A percentile compares a stretch with the other conserved stretches of the same genome.
phyloP scores from a whole-genome alignment of 495 filamentous ascomycete genomes.

The Aspergillus indologenus region DNA sequence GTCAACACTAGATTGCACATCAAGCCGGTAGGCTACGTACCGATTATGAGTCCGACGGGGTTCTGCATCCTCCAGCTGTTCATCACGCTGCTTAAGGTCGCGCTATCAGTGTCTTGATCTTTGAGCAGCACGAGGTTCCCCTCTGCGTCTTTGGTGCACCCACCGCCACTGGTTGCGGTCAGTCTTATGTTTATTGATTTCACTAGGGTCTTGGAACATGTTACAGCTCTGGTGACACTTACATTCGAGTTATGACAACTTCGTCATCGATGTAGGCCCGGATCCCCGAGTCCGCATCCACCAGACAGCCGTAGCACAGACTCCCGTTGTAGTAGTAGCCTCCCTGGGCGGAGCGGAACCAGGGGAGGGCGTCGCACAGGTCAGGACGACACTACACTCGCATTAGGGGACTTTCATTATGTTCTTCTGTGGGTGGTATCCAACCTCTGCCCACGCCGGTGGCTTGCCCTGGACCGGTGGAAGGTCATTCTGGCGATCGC shows the following conservation, averaged over 20 bases:
- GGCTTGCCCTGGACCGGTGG: constrained; percentile 39
- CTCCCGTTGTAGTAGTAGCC: constrained; percentile 50
- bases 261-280: constrained; percentile 61
- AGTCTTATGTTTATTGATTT: background rate
- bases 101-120: constrained; percentile 39
- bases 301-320: constrained; percentile 55
- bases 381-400: constrained; percentile 47
- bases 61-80: constrained; percentile 31
- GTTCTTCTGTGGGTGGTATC: too few species aligned
- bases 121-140: constrained; percentile 41
- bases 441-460: constrained; percentile 55
- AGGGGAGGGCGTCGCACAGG: constrained; percentile 65
- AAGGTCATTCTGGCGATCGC: background rate
- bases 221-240: constrained; percentile 27
- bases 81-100: constrained; percentile 32
- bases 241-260: constrained; percentile 66
- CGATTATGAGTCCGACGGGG: constrained; percentile 58
- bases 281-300: constrained; percentile 54
- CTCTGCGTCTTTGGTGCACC: constrained; percentile 31
- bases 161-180: constrained; percentile 52
- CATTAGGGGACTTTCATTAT: constrained; percentile 7
- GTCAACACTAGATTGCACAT: background rate
- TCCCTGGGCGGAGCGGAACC: constrained; percentile 62
- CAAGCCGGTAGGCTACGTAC: constrained; percentile 33
- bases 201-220: background rate